Evolutionary conservation across 73 alveolate species (phyloP), one percentile per base, ranked within the genome.

Genomic region (Paramecium pentaurelia): DNA sequence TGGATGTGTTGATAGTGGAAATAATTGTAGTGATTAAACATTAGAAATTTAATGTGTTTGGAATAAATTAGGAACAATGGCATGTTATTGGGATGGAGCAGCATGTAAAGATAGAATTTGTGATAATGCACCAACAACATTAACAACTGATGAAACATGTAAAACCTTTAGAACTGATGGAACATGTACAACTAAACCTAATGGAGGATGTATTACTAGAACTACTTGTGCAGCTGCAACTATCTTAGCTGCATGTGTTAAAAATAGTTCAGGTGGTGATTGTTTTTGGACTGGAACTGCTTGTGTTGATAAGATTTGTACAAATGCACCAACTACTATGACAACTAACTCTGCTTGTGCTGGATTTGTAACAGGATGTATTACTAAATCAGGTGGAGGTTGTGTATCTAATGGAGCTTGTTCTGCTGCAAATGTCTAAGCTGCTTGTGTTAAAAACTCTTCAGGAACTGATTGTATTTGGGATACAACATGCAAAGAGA

Each of bases 1-100:
- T 14, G 77, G 77, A 27, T 77, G 90, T 77, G 71, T 77, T 8
- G 47, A 22, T 9, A 80, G 91, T 42, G 91, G 91, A 80, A 49
- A 60, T 73, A 37, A 34, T 6, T 73, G 87, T 16, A 73, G 87
- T 20, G 87, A 73, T 73, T 73, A 73, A 40, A 36, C 30, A 73
- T 32, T 22, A 20, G 54, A 73, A 34, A 37, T 37, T 38, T 37
- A 32, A 40, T 73, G 87, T 73, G 87, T 73, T 73, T 73, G 87
- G 87, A 73, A 73, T 38, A 36, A 36, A 40, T 20, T 38, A 9
- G 16, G 11, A 73, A 1, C 45, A 38, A 38, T 38, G 45, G 28
- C 37, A 30, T 71, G 86, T n/a, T 71, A 34, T 71, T 71, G 86
- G 86, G 59, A 71, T 71, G 59, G 59, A 12, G 34, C 34, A 0